Conservation (phyloP, 345 rosid species). For the Erodium maritimum region DNA sequence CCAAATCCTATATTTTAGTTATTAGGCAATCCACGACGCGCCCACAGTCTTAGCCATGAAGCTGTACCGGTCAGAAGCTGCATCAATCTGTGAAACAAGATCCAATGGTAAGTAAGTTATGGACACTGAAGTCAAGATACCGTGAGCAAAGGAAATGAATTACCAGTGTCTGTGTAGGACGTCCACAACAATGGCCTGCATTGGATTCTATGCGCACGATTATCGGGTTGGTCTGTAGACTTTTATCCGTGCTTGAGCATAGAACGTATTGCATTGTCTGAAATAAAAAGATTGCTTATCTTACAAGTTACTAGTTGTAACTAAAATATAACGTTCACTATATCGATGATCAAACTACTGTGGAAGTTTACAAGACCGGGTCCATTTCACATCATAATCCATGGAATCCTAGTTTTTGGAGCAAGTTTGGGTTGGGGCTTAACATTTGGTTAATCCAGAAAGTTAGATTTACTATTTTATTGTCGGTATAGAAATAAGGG, state of each 20-base stretch:
- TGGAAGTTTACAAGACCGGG: too few species aligned
- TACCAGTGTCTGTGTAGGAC: slow-evolving; percentile 77
- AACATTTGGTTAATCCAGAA: too few species aligned
- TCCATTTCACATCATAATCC: too few species aligned
- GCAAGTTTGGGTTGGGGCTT: too few species aligned
- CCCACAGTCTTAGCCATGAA: slow-evolving; percentile 76
- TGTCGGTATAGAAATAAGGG: too few species aligned
- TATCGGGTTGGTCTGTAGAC: slow-evolving; percentile 78
- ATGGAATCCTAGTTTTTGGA: too few species aligned
- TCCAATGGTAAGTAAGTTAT: neutral
- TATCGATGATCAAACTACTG: too few species aligned
- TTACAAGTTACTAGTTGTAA: too few species aligned
- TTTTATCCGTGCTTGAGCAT: slow-evolving; percentile 53
- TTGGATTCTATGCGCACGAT: slow-evolving; percentile 79
- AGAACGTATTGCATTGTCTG: slow-evolving; percentile 84
- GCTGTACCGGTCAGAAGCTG: slow-evolving; percentile 66
- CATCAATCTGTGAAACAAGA: slow-evolving; percentile 49
- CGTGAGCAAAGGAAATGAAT: neutral
- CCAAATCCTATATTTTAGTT: too few species aligned
- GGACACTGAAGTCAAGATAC: too few species aligned
- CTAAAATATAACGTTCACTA: too few species aligned
- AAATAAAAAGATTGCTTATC: neutral
- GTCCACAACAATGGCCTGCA: slow-evolving; percentile 93
- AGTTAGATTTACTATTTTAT: too few species aligned
- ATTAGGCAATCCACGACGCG: slow-evolving; percentile 46